Evolutionary conservation across 2,329 filamentous ascomycete genomes (phyloP), one percentile per base, ranked within the genome.

Genomic region (Fusarium sp.): DNA sequence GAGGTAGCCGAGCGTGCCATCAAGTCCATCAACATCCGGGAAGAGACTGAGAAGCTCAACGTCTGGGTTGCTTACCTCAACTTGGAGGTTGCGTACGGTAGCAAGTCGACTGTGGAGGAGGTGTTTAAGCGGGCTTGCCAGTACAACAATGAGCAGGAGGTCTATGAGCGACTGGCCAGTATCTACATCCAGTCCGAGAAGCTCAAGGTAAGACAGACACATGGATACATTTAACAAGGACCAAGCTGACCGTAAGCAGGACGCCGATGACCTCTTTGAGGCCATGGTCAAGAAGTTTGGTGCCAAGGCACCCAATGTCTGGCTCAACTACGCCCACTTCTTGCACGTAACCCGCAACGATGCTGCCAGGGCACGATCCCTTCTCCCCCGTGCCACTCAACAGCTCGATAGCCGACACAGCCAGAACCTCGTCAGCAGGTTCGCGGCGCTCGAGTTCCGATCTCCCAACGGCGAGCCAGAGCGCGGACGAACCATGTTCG

Each of bases 51-150:
- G 84, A 98, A 98, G 84, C 86, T 97, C 77, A 97, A 98, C 81
- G 91, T 98, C 62, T 99, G 96, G 97, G 92, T 97, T 68, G 96
- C 95, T 0, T 91, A 96, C 80, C 90, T 99, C 77, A 98, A 99
- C 85, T 86, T 99, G 76, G 96, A 99, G 84, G 95, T 96, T 73
- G 92, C 93, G 8, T 98, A 97, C 80, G 94, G 94, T 70, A 94
- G 89, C 74, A 93, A 96, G 66, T 93, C 96, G 67, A 92, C 90
- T 1, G 87, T 97, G 2, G 94, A 98, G 20, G 91, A 94, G 33
- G 91, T 95, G 9, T 98, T 99, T 87, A 95, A 94, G 85, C 91
- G 94, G 62, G 96, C 96, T 2, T 97, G 94, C 82, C 93, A 97
- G 83, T 95, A 97, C 85, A 98, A 98, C 80, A 95, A 98, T 79